Base-by-base conservation (phyloP, 208 protist genomes). In the Leishmania martiniquensis region DNA sequence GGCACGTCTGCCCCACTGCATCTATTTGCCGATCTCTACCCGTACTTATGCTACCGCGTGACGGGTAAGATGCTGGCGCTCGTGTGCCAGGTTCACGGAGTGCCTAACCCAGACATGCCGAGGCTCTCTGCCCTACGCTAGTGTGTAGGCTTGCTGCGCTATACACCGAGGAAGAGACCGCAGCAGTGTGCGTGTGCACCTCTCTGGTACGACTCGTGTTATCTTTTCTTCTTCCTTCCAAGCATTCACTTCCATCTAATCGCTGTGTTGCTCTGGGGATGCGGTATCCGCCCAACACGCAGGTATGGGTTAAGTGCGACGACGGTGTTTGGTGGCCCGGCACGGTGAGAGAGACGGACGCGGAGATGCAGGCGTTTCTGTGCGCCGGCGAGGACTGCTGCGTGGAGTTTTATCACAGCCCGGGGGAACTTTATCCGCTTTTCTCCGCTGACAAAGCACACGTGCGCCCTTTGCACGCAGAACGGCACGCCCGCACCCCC, bases 241-340 rank as follows among this genome's bases (percentile, higher is more conserved):
- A 7, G 4, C 25, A n/a, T 29, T 22, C 62, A 68, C 29, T 47
- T 39, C 1, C 7, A 49, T 47, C 47, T 13, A 39, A 2, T 68
- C 10, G 29, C 63, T 47, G 37, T 55, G 20, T 42, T 59, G 63
- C 15, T n/a, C 29, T 25, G 42, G 37, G n/a, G 49, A 92, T 94
- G 90, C 52, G 57, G 13, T 93, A 79, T 54, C 62, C 77, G 5
- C 49, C 84, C 7, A 84, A 86, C 2, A 87, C 90, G 34, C 87
- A 80, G 55, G 77, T 97, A 37, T 97, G 91, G 91, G 85, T 97
- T 4, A 87, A 84, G 45, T 97, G 93, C 74, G 91, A 95, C 54
- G 91, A 97, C 73, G 88, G 88, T 5, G 75, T 87, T 62, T 97
- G 93, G 92, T 97, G 93, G 92, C 93, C 93, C 0, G 93, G 87